Base-by-base conservation (phyloP, 352 stramenopile species). In the Phytophthora aleatoria region DNA sequence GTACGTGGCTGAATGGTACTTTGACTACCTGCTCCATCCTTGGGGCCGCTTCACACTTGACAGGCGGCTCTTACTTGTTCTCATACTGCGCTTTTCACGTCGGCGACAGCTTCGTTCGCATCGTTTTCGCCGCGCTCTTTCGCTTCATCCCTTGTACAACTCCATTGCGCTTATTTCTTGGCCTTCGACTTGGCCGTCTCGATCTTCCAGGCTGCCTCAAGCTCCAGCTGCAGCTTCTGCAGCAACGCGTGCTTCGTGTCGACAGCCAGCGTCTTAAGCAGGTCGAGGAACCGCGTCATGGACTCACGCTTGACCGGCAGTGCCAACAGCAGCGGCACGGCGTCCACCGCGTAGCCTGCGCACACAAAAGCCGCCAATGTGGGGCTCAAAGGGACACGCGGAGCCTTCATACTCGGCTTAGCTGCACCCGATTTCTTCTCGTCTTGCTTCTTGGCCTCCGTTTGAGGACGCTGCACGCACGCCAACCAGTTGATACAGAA, bases 401-500 rank as follows among this genome's bases (percentile, higher is more conserved):
- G 50, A 27, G 27, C 15, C 20, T 54, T 51, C 20, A 16, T 12
- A 41, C 5, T 41, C 3, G 35, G 39, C 39, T 44, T 47, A 20
- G 16, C 41, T 13, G 6, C 42, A 33, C 3, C 30, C 3, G 3
- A 27, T 35, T 38, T 41, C 31, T 51, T 56, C 6, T 16, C 12
- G 5, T 44, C 50, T 53, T 58, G 60, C 15, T 57, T 55, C 42
- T 36, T 60, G 11, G 13, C 13, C 5, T 50, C 55, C 42, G 11
- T 50, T 55, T 60, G 60, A 15, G 67, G 61, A 57, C 55, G 67
- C 16, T 74, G 62, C 24, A 71, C 51, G 50, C 61, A 71, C 20
- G 61, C 61, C 57, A 71, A 57, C 56, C 67, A 74, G 44, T 71
- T 68, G 47, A 68, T 57, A 35, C 61, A 69, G 39, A 68, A 64